Evolutionary conservation across 2,329 filamentous ascomycete species (phyloP), one percentile per base, ranked within the genome.

Genomic region (Mycosphaerella sp.): DNA sequence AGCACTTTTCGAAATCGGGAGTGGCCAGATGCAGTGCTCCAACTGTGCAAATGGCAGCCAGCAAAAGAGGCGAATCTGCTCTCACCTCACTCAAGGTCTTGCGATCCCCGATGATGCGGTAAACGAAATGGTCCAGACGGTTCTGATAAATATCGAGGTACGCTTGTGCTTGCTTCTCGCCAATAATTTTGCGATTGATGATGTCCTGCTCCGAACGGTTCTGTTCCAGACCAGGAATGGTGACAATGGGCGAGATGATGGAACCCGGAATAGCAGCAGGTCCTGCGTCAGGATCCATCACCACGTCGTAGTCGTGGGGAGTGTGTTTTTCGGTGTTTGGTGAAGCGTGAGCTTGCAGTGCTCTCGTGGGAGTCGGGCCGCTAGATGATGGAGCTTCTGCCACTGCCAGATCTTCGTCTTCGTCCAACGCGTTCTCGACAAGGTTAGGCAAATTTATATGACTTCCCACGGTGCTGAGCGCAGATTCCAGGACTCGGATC

Each of bases 211-310:
- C 61, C 8, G 59, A 60, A 34, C 60, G 54, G 40, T 61, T 61
- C 39, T 52, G 57, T 44, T 67, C 62, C 38, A 61, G 42, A 4
- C 57, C 60, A 14, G 61, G 59, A 9, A 64, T 55, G 1, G 48
- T 51, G n/a, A 62, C 59, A 6, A 66, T 60, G 12, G 64, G 62
- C 12, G 63, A 66, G 0, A 68, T 59, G 34, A 65, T 62, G 10
- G 63, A 66, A 11, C 64, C 67, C 7, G 67, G 67, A n/a, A 69
- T 66, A 7, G 66, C 63, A 6, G 63, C 70, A 12, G 71, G 70
- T 0, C 71, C 70, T 8, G 66, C 62, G 34, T 68, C 64, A 9
- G 67, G 63, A 51, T 73, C 71, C 66, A 73, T 71, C 8, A 73
- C 62, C 4, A 74, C 64, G 49, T 70, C 67, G 63, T 69, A 73